Base-by-base conservation (phyloP, 306 rosid species). In the Cyamopsis tetragonoloba region DNA sequence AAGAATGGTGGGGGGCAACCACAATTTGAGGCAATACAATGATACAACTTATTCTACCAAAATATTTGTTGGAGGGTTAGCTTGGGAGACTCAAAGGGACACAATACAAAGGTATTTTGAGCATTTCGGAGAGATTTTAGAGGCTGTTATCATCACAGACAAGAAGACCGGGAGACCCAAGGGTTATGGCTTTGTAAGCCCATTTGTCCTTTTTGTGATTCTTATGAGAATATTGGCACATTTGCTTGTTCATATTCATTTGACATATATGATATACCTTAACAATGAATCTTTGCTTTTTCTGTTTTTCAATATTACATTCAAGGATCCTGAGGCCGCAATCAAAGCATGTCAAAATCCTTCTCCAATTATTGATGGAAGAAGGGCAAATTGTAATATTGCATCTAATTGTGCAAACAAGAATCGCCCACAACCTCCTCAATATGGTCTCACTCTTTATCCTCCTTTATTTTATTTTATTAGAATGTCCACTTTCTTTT, bases 81-180 rank as follows among this genome's bases (percentile, higher is more conserved):
- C 96, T 70, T 90, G 95, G 96, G 96, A 87, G 83, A 89, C 96
- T 80, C 91, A 87, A 11, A 81, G 89, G 44, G 91, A 85, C 19
- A 83, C 96, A 23, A 76, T 90, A 95, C 77, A 81, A 12, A 83
- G 88, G 82, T 90, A 87, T 54, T 90, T 87, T 77, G 96, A 90
- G 53, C 95, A 87, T 74, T 90, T 90, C 66, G 96, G 96, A 19
- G 89, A 90, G 78, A 90, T 90, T 72, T 61, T 85, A 23, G 96
- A 90, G 57, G 96, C 95, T 85, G 96, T 87, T 75, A 87, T 90
- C 30, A 90, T 90, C 60, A 80, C 89, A 42, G 96, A 90, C 58
- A 90, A 90, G 35, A 78, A 83, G 84, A 87, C 89, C 20, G 95
- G 95, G 43, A 87, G 86, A 83, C 87, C 96, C 86, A 90, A 90